These are phyloP conservation scores for Cylindrotheca fusiformis DNA, from an alignment of 108 stramenopile species.

Conservation along the genomic window DNA sequence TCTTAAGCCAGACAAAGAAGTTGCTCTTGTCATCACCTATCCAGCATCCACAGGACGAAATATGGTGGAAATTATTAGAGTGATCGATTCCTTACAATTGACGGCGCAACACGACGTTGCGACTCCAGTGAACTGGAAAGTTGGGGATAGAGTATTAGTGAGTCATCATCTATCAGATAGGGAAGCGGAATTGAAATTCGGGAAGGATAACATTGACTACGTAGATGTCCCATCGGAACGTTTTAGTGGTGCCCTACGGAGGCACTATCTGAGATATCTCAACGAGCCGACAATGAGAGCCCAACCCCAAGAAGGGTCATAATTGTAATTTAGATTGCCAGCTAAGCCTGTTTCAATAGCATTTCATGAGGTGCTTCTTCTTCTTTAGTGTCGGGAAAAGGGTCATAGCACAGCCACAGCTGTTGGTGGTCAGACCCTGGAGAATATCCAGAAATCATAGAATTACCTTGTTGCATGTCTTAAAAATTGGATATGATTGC, in stretches of 20 bases:
- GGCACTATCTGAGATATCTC: conserved; percentile 7
- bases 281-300: conserved; percentile 12
- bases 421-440: too few relatives aligned
- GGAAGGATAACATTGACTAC: conserved; percentile 21
- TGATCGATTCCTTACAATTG: conserved; percentile 37
- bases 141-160: conserved; percentile 37
- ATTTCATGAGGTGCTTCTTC: too few relatives aligned
- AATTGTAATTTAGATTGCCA: too few relatives aligned
- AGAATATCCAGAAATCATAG: too few relatives aligned
- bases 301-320: neutral
- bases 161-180: conserved; percentile 20
- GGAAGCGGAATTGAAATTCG: conserved; percentile 41
- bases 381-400: too few relatives aligned
- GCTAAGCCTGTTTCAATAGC: too few relatives aligned
- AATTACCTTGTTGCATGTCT: too few relatives aligned
- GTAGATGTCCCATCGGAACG: conserved; percentile 31
- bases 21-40: conserved; percentile 50
- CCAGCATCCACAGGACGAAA: conserved; percentile 43
- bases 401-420: too few relatives aligned
- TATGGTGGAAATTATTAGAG: conserved; percentile 45
- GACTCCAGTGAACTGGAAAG: conserved; percentile 48
- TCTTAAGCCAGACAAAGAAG: conserved; percentile 36
- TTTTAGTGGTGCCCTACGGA: neutral
- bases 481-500: too few relatives aligned
- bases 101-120: conserved; percentile 25